Conservation (phyloP, 2,329 filamentous ascomycete genomes). For the Alternaria sp. region DNA sequence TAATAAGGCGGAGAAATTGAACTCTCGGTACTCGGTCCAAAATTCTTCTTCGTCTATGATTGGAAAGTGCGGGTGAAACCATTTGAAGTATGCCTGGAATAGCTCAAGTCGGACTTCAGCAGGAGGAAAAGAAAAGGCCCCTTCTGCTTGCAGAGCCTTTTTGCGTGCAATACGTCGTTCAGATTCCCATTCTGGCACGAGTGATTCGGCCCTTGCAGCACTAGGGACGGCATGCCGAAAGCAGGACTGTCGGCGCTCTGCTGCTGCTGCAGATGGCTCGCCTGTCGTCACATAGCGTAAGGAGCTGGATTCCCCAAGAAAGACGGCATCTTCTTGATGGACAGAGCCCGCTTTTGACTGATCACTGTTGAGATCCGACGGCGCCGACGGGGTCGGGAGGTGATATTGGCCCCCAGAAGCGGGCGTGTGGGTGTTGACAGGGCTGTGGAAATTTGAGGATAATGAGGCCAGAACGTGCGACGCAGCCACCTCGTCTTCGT, state of each 20-base stretch:
- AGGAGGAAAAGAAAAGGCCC: constrained; percentile 58
- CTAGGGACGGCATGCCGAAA: constrained; percentile 46
- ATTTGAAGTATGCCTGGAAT: constrained; percentile 62
- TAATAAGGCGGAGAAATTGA: constrained; percentile 59
- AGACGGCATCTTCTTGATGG: constrained; percentile 44
- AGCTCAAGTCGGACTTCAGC: constrained; percentile 54
- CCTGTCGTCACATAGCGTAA: constrained; percentile 50
- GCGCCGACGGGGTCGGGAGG: constrained; percentile 22
- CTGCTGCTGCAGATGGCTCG: constrained; percentile 49
- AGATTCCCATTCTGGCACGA: constrained; percentile 49
- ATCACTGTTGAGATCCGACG: constrained; percentile 17
- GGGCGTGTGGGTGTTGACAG: constrained; percentile 22
- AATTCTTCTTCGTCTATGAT: constrained; percentile 60
- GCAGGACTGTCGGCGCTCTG: constrained; percentile 22
- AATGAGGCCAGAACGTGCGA: constrained; percentile 41
- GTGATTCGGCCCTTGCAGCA: constrained; percentile 44
- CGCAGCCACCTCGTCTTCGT: constrained; percentile 41
- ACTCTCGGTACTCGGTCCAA: constrained; percentile 50
- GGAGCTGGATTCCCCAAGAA: constrained; percentile 59
- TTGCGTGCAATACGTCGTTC: constrained; percentile 47
- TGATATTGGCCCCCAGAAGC: constrained; percentile 19
- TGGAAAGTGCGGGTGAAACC: constrained; percentile 66
- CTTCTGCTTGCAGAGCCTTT: constrained; percentile 50
- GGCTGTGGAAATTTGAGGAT: constrained; percentile 38
- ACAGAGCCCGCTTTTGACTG: constrained; percentile 25